phyloP scores from a whole-genome alignment of 345 rosid genomes.

The Acer negundo region DNA sequence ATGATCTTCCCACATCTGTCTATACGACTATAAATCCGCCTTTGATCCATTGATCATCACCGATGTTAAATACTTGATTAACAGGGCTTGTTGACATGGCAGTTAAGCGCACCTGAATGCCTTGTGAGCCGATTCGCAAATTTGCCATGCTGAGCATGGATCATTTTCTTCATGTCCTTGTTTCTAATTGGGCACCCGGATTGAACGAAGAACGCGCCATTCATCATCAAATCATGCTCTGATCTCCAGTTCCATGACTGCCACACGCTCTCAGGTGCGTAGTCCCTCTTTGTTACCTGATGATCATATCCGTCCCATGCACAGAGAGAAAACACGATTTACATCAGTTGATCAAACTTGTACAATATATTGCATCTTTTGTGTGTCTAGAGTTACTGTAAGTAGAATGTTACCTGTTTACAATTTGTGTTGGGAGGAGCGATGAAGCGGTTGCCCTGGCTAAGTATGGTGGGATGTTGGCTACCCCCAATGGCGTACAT shows the following conservation, averaged over 20 bases:
- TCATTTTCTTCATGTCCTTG: conserved; percentile 22
- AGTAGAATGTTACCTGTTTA: conserved; percentile 45
- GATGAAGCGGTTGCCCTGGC: conserved; percentile 58
- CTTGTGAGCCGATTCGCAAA: conserved; percentile 44
- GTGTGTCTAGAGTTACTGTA: background rate
- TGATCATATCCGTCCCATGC: background rate
- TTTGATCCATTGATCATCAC: background rate
- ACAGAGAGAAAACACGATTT: background rate
- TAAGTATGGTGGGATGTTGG: conserved; percentile 45
- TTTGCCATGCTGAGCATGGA: conserved; percentile 51
- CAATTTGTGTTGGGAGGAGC: conserved; percentile 30
- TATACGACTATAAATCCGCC: background rate
- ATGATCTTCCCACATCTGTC: background rate
- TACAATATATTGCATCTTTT: background rate
- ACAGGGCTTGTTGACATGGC: conserved; percentile 30
- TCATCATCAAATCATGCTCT: conserved; percentile 58
- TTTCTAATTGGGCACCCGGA: conserved; percentile 44
- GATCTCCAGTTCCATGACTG: conserved; percentile 71
- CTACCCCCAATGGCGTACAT: conserved; percentile 64
- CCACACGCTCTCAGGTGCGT: conserved; percentile 46
- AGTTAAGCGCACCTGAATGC: conserved; percentile 52
- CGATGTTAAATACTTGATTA: conserved; percentile 15
- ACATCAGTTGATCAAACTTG: background rate
- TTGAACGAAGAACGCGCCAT: conserved; percentile 68
- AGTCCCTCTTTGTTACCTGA: conserved; percentile 60